phyloP scores from a whole-genome alignment of 2,329 filamentous ascomycete genomes.

The Curvularia sp. region DNA sequence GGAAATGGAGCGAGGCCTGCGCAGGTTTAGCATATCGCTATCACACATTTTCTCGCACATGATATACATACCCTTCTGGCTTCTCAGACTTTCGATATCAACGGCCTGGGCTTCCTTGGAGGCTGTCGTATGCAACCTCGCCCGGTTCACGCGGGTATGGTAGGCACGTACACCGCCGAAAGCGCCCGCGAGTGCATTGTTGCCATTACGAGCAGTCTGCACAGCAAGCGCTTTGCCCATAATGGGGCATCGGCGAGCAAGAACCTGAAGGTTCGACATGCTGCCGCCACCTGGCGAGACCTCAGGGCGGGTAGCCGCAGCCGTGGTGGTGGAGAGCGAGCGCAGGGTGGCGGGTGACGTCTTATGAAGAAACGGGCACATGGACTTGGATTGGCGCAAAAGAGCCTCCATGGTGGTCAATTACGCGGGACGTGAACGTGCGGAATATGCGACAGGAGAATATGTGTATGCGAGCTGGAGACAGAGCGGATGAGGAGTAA shows the following conservation, averaged over 20 bases:
- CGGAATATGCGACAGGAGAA: not conserved
- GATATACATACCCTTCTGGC: constrained; percentile 51
- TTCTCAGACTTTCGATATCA: constrained; percentile 58
- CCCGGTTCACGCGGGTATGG: constrained; percentile 63
- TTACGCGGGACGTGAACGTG: constrained; percentile 12
- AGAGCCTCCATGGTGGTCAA: constrained; percentile 80
- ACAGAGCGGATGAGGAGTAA: constrained; percentile 4
- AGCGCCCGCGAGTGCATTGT: constrained; percentile 56
- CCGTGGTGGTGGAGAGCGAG: constrained; percentile 80
- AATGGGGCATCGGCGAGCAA: constrained; percentile 93
- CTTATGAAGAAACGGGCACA: constrained; percentile 97
- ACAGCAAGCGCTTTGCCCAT: constrained; percentile 98
- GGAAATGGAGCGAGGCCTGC: constrained; percentile 42
- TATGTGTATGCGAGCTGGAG: not conserved
- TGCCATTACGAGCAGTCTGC: constrained; percentile 65
- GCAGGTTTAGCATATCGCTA: constrained; percentile 21
- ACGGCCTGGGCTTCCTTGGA: constrained; percentile 79
- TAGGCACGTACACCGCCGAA: constrained; percentile 59
- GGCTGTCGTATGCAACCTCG: constrained; percentile 81
- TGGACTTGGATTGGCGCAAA: constrained; percentile 90
- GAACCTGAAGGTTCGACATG: constrained; percentile 95
- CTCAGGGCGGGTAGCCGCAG: constrained; percentile 66
- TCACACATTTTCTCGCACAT: not conserved
- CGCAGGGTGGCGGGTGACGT: constrained; percentile 91
- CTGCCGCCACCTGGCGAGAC: constrained; percentile 82